Percentiles rank a stretch among this genome's conserved stretches.
Evolutionary conservation across 352 stramenopile species (phyloP).

Genomic region (Phytophthora sp.): DNA sequence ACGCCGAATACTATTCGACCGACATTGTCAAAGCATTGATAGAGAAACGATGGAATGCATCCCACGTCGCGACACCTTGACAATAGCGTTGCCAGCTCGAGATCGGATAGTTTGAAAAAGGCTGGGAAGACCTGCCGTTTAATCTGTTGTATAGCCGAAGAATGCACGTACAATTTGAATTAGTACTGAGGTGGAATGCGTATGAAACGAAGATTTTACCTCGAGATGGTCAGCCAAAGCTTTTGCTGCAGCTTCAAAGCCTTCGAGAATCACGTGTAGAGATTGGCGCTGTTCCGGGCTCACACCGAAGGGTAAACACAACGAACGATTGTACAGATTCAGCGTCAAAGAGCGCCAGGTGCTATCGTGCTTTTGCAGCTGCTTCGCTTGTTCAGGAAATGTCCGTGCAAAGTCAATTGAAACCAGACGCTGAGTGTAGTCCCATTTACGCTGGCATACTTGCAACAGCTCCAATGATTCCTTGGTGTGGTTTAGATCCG

Average conservation of each 20-base stretch:
- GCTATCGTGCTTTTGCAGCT: constrained; percentile 56
- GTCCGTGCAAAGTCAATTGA: constrained; percentile 66
- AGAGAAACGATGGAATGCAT: constrained; percentile 60
- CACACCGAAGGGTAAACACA: constrained; percentile 63
- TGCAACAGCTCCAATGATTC: constrained; percentile 60
- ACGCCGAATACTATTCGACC: constrained; percentile 58
- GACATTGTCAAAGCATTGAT: constrained; percentile 80
- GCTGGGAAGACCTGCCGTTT: constrained; percentile 67
- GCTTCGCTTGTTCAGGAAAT: constrained; percentile 66
- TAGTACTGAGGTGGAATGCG: too few relatives aligned
- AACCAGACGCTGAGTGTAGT: constrained; percentile 64
- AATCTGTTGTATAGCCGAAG: constrained; percentile 20
- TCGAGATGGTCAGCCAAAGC: constrained; percentile 64
- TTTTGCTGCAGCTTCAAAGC: constrained; percentile 58
- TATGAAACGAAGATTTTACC: constrained; percentile 23
- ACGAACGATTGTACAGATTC: constrained; percentile 46
- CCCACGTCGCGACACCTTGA: constrained; percentile 52
- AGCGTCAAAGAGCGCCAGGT: constrained; percentile 61
- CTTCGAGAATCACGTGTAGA: constrained; percentile 48
- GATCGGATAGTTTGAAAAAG: constrained; percentile 71
- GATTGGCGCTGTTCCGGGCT: constrained; percentile 51
- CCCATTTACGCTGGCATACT: constrained; percentile 69
- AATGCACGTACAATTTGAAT: neutral
- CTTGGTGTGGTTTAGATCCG: constrained; percentile 54
- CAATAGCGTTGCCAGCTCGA: constrained; percentile 59